Conservation (phyloP, 2,329 filamentous ascomycete species). For the Penicillium decumbens region DNA sequence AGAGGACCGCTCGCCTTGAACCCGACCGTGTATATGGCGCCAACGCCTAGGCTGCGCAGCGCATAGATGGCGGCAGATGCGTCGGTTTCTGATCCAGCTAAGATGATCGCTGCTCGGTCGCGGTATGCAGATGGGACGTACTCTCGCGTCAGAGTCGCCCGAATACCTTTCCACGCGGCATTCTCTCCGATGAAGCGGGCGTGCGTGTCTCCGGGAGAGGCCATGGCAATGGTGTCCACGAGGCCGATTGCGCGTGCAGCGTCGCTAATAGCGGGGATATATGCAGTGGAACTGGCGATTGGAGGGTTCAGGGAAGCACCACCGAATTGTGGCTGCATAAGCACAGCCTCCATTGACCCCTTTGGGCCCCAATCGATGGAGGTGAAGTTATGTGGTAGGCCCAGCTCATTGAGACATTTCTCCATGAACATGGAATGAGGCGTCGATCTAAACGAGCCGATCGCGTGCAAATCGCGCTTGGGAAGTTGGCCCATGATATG, state of each 20-base stretch:
- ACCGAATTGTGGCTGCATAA: constrained; percentile 70
- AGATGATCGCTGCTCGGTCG: constrained; percentile 67
- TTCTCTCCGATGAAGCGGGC: constrained; percentile 68
- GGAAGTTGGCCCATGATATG: constrained; percentile 75
- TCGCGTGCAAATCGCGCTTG: constrained; percentile 74
- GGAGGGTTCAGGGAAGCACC: constrained; percentile 77
- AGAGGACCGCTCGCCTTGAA: constrained; percentile 61
- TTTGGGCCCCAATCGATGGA: constrained; percentile 67
- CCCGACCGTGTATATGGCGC: constrained; percentile 77
- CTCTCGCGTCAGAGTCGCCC: constrained; percentile 73
- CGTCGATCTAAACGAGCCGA: constrained; percentile 67
- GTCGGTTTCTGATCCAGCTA: constrained; percentile 68
- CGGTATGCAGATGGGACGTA: constrained; percentile 78
- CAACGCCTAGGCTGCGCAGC: constrained; percentile 67
- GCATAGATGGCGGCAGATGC: constrained; percentile 76
- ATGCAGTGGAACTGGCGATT: constrained; percentile 53
- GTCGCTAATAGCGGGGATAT: constrained; percentile 65
- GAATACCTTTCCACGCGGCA: constrained; percentile 78
- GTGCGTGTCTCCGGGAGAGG: constrained; percentile 30
- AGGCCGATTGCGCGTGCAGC: constrained; percentile 74
- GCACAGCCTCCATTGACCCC: constrained; percentile 65
- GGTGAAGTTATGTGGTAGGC: constrained; percentile 76
- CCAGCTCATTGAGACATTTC: constrained; percentile 75
- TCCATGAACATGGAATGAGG: constrained; percentile 81
- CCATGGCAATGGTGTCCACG: constrained; percentile 73